These are phyloP conservation scores for Ophiognomonia clavigignenti-juglandacearum DNA, from an alignment of 2,329 filamentous ascomycete genomes.

Conservation along the genomic window DNA sequence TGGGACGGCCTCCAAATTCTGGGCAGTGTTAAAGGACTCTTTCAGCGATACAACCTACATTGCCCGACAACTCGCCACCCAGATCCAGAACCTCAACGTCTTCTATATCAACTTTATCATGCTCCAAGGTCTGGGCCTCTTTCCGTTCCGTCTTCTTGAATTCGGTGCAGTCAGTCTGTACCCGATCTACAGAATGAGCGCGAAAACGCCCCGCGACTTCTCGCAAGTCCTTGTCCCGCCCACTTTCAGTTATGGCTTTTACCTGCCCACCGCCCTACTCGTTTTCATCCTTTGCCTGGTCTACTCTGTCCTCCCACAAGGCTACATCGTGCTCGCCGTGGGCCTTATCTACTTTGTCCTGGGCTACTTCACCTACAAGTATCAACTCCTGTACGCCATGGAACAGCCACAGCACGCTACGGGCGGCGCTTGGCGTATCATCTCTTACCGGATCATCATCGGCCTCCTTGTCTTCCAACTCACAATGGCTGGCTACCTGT, in stretches of 20 bases:
- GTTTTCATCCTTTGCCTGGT: slow-evolving; percentile 94
- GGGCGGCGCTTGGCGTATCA: slow-evolving; percentile 92
- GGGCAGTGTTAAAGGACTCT: slow-evolving; percentile 64
- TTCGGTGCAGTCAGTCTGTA: slow-evolving; percentile 82
- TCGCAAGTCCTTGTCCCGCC: slow-evolving; percentile 77
- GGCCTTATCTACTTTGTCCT: slow-evolving; percentile 79
- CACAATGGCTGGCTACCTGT: slow-evolving; percentile 83
- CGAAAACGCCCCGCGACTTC: slow-evolving; percentile 86
- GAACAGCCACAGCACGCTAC: slow-evolving; percentile 93
- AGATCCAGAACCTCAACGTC: slow-evolving; percentile 67
- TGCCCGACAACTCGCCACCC: slow-evolving; percentile 67
- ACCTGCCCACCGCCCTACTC: slow-evolving; percentile 84
- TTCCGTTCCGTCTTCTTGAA: slow-evolving; percentile 87
- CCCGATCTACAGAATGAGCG: slow-evolving; percentile 70
- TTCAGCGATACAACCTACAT: slow-evolving; percentile 76
- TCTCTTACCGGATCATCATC: slow-evolving; percentile 84
- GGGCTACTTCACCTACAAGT: slow-evolving; percentile 90
- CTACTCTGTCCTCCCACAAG: slow-evolving; percentile 79
- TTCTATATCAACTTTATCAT: slow-evolving; percentile 96
- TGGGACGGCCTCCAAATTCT: slow-evolving; percentile 74
- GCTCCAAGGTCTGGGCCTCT: slow-evolving; percentile 86
- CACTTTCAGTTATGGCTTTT: slow-evolving; percentile 93
- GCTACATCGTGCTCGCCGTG: slow-evolving; percentile 75
- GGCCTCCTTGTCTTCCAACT: slow-evolving; percentile 86
- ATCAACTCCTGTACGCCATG: slow-evolving; percentile 97